These are phyloP conservation scores for Mucor plumbeus DNA, from an alignment of 371 early-diverging fungal species.

Conservation along the genomic window DNA sequence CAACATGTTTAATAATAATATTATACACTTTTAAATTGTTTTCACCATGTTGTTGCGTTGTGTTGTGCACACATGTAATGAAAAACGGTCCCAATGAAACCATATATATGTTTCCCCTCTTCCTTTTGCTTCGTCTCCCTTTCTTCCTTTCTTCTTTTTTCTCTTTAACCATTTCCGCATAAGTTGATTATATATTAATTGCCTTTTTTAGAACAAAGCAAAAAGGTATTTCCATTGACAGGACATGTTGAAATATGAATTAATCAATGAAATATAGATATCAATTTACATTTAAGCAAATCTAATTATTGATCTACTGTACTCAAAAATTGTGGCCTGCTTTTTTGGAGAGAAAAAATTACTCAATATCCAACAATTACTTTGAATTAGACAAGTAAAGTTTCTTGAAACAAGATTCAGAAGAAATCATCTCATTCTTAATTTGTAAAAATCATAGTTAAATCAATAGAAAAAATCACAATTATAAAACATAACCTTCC, in stretches of 20 bases:
- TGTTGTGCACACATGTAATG: neutral
- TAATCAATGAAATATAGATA: neutral
- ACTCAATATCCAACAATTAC: neutral
- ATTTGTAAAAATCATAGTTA: no score
- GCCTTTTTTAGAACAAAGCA: neutral
- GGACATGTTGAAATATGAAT: neutral
- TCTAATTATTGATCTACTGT: no score
- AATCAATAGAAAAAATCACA: neutral
- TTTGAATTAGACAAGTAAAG: neutral
- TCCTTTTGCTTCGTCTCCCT: neutral
- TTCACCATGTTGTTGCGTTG: neutral
- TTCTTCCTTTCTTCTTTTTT: neutral
- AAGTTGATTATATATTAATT: neutral
- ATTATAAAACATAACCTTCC: neutral
- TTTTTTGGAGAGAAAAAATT: no score
- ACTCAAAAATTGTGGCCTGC: no score
- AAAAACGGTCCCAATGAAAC: slow-evolving; percentile 11
- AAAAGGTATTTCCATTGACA: slow-evolving; percentile 4
- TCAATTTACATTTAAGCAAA: neutral
- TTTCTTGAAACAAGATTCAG: neutral
- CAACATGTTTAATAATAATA: neutral
- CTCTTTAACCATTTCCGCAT: neutral
- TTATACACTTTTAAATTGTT: neutral
- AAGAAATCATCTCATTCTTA: no score
- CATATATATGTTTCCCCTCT: neutral